Percentiles rank a stretch among this genome's conserved stretches.
Evolutionary conservation across 352 stramenopile genomes (phyloP).

Genomic region (Plasmopara muralis): DNA sequence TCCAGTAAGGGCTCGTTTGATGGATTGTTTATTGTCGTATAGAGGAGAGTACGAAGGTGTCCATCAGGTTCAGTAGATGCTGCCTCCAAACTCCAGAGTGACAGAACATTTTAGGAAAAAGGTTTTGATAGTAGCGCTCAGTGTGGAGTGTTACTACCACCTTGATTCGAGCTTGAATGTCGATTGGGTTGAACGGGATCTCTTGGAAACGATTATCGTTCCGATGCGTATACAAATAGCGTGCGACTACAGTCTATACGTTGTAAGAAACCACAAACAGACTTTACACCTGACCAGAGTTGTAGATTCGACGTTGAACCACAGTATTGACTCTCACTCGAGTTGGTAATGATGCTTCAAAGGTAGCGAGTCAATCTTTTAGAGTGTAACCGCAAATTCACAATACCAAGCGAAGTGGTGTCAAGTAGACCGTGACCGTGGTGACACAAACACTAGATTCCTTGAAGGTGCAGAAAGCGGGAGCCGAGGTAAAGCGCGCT

Average conservation of each 20-base stretch:
- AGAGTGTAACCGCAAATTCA: background rate
- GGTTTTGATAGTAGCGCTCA: constrained; percentile 5
- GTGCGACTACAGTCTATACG: background rate
- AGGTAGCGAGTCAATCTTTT: background rate
- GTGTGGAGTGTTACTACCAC: background rate
- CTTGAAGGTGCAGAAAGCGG: background rate
- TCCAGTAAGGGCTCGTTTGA: too few relatives aligned
- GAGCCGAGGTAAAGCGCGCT: background rate
- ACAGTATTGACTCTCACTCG: background rate
- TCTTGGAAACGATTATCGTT: background rate
- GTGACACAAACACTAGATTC: background rate
- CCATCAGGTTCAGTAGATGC: too few relatives aligned
- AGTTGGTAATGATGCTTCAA: background rate
- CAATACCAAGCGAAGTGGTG: background rate
- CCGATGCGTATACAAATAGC: background rate
- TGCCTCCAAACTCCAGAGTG: background rate
- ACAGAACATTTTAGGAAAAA: background rate
- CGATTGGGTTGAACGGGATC: background rate
- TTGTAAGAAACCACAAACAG: background rate
- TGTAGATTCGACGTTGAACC: background rate
- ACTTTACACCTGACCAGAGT: background rate
- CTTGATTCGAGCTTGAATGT: background rate
- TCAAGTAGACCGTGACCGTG: background rate
- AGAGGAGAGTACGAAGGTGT: too few relatives aligned
- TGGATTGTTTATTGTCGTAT: too few relatives aligned